Percentiles rank a stretch among this genome's conserved stretches.
Conservation (phyloP, 2,329 filamentous ascomycete species). For the Talaromyces funiculosus region DNA sequence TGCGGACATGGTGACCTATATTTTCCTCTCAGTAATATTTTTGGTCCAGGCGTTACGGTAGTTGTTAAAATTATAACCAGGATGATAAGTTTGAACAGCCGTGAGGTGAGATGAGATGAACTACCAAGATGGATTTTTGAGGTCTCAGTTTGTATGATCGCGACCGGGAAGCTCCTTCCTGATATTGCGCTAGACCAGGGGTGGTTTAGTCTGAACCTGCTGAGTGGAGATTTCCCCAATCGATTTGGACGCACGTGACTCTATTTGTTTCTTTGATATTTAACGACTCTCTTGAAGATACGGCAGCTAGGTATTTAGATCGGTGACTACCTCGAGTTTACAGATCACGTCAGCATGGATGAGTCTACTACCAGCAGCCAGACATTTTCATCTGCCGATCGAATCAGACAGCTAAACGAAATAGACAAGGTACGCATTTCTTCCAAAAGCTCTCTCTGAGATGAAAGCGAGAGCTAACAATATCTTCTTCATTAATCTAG, state of each 20-base stretch:
- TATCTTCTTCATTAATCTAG: slow-evolving; percentile 22
- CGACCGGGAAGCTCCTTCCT: slow-evolving; percentile 11
- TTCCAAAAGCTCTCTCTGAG: background rate
- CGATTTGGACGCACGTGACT: slow-evolving; percentile 7
- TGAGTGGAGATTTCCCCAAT: slow-evolving; percentile 5
- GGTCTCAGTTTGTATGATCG: slow-evolving; percentile 2
- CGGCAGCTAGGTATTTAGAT: background rate
- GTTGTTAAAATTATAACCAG: background rate
- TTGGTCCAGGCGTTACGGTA: background rate
- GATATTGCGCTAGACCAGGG: slow-evolving; percentile 11
- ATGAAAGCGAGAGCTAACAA: background rate
- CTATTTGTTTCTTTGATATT: background rate
- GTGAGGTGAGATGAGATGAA: background rate
- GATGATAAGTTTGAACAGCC: background rate
- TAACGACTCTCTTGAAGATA: background rate
- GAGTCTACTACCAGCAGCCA: slow-evolving; percentile 17
- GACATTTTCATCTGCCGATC: slow-evolving; percentile 66
- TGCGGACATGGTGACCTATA: slow-evolving; percentile 36
- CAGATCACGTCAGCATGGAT: background rate
- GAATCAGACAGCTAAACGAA: slow-evolving; percentile 71
- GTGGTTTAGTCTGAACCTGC: background rate
- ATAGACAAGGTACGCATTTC: slow-evolving; percentile 59
- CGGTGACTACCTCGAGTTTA: background rate
- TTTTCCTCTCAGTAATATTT: background rate
- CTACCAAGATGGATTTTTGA: background rate